Evolutionary conservation across 306 rosid species (phyloP), one percentile per base, ranked within the genome.

Genomic region (Prunus davidiana): DNA sequence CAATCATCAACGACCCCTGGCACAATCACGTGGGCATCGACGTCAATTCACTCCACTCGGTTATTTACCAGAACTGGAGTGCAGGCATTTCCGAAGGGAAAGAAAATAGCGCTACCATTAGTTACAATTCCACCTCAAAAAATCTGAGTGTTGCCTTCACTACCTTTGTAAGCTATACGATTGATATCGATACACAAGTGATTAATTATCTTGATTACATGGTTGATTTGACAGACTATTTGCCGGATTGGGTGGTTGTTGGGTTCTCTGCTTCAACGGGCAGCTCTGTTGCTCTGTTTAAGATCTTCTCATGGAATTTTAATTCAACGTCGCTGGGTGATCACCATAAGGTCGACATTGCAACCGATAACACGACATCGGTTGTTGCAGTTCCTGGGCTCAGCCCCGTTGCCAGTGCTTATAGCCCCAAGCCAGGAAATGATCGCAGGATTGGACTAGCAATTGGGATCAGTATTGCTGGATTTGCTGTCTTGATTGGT

Each of bases 21-120:
- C 9, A 38, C 15, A 1, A 41, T 61, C 91, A 84, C 74, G 78
- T 84, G 5, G 88, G 88, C 43, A 61, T 82, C 49, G 83, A 87
- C 72, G 27, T 87, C 75, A 84, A 84, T 80, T 78, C 87, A 2
- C 43, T 82, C 82, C 19, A 2, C 2, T 84, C 88, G 15, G 27
- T 4, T 2, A 15, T 50, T 30, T 82, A 78, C 3, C 22, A 6
- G 11, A 11, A 3, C 0, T 67, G 72, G 72, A 2, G 0, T 46
- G 38, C 56, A 12, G 4, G 14, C 14, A 24, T 67, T n/a, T 0
- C 0, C 22, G 0, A 1, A 0, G 72, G 72, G 2, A 0, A 1
- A 0, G 6, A 1, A 22, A 67, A 67, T 46, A 12, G 0, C 24
- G 71, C 54, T 3, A 41, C 32, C 0, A 0, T 67, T 43, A 22